These are phyloP conservation scores for Plasmodium reichenowi DNA, from an alignment of 169 alveolate genomes.

Conservation along the genomic window DNA sequence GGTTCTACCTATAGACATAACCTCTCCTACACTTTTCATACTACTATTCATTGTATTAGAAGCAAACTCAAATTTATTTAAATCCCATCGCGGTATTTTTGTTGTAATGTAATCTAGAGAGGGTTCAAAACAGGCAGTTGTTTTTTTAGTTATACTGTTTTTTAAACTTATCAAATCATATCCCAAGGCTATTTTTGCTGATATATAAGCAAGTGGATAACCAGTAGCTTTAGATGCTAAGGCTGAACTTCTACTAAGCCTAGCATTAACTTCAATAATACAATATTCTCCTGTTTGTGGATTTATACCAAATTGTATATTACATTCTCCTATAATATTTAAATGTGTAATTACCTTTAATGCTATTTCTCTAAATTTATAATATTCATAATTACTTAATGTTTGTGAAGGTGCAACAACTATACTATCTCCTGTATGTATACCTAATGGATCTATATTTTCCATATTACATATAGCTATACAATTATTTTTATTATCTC, in stretches of 20 bases:
- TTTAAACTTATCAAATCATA: conserved; percentile 84
- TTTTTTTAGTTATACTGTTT: conserved; percentile 88
- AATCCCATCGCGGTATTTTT: conserved; percentile 92
- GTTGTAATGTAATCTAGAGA: conserved; percentile 90
- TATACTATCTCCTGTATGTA: conserved; percentile 94
- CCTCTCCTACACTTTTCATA: conserved; percentile 93
- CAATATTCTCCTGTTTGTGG: conserved; percentile 89
- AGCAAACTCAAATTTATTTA: conserved; percentile 89
- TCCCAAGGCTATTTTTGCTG: conserved; percentile 92
- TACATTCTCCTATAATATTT: conserved; percentile 92
- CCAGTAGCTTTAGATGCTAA: conserved; percentile 94
- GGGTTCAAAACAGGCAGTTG: conserved; percentile 94
- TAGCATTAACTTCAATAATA: conserved; percentile 93
- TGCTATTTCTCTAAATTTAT: conserved; percentile 88
- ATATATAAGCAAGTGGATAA: conserved; percentile 92
- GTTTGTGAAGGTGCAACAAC: conserved; percentile 95
- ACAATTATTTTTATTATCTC: conserved; percentile 92
- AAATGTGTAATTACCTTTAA: conserved; percentile 89
- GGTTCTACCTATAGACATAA: conserved; percentile 92
- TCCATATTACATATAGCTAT: conserved; percentile 93
- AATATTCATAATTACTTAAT: conserved; percentile 88
- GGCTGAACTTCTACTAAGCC: conserved; percentile 91
- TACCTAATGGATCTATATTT: conserved; percentile 92
- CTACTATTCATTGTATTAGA: conserved; percentile 87
- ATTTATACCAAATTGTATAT: conserved; percentile 92